Evolutionary conservation across 306 rosid genomes (phyloP).

Genomic region (Fragaria nilgerrensis): DNA sequence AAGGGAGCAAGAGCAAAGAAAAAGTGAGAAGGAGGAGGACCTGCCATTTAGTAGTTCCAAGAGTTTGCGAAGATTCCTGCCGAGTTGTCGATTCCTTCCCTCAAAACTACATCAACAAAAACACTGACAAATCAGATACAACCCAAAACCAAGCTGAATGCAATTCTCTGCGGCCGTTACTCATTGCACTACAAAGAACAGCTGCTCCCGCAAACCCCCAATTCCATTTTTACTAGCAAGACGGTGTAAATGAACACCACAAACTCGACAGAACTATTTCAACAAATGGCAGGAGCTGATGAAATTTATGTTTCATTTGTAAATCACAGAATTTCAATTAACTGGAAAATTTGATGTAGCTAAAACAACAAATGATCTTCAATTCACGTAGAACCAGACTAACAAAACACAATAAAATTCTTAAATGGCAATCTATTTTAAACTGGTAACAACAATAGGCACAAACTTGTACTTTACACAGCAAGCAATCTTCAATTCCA

Average conservation of each 20-base stretch:
- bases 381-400: background rate
- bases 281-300: background rate
- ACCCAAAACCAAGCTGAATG: background rate
- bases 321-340: background rate
- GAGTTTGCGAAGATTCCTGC: constrained; percentile 68
- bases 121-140: constrained; percentile 20
- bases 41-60: constrained; percentile 99
- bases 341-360: background rate
- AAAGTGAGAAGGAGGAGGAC: constrained; percentile 35
- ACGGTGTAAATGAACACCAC: background rate
- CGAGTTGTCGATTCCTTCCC: constrained; percentile 84
- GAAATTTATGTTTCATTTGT: background rate
- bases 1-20: too few species aligned
- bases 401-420: background rate
- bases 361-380: too few species aligned
- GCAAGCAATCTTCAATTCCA: background rate
- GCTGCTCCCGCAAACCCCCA: too few species aligned
- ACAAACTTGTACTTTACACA: background rate
- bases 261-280: background rate
- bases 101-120: constrained; percentile 7
- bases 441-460: background rate
- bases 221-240: too few species aligned
- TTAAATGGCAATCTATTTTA: too few species aligned
- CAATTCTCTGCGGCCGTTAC: too few species aligned
- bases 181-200: too few species aligned